Conservation (phyloP, 768 basidiomycete genomes). For the Hortiboletus flavorubellus region DNA sequence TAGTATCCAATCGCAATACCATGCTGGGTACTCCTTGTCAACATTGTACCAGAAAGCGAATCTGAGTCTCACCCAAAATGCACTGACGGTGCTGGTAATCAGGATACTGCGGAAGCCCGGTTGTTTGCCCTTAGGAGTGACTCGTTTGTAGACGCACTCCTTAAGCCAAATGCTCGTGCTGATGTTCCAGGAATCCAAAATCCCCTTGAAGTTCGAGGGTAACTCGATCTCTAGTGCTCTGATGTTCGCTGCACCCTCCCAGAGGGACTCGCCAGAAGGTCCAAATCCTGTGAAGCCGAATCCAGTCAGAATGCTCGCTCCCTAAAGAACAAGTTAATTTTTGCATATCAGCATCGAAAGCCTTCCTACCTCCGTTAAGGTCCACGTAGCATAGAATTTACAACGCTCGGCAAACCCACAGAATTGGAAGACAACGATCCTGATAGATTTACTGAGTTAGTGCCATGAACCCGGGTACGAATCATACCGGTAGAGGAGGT, state of each 20-base stretch:
- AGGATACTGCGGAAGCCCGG: conserved; percentile 88
- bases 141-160: conserved; percentile 95
- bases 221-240: conserved; percentile 77
- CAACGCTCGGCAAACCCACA: conserved; percentile 79
- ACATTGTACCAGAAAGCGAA: background rate
- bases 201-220: conserved; percentile 83
- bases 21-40: conserved; percentile 52
- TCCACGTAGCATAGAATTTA: conserved; percentile 97
- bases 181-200: conserved; percentile 25
- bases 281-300: conserved; percentile 88
- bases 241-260: conserved; percentile 91
- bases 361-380: conserved; percentile 70
- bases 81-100: conserved; percentile 85
- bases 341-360: background rate
- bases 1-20: conserved; percentile 94
- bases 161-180: conserved; percentile 76
- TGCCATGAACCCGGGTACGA: background rate
- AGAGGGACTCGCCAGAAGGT: conserved; percentile 63
- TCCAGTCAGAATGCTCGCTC: conserved; percentile 90
- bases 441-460: conserved; percentile 24
- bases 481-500: conserved; percentile 38
- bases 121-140: conserved; percentile 90
- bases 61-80: conserved; percentile 79
- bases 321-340: conserved; percentile 42
- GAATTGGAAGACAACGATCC: conserved; percentile 65